Evolutionary conservation across 345 rosid genomes (phyloP).

Genomic region (Anastatica hierochuntica): DNA sequence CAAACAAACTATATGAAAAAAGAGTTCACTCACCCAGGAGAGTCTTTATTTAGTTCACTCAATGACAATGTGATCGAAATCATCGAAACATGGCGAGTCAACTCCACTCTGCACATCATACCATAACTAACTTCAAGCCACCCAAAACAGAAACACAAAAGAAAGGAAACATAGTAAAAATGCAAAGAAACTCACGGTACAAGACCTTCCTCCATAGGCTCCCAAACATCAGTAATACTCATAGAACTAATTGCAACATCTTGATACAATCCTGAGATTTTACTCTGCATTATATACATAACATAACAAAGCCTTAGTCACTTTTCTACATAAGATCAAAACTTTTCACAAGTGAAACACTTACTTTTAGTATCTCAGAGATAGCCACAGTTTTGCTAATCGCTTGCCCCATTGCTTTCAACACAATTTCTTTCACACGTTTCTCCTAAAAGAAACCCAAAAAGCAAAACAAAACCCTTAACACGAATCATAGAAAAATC

Average conservation of each 20-base stretch:
- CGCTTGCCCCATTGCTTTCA: constrained; percentile 96
- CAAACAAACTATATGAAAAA: neutral
- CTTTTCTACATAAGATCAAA: neutral
- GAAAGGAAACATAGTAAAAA: neutral
- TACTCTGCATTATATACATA: constrained; percentile 51
- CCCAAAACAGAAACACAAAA: neutral
- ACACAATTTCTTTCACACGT: constrained; percentile 51
- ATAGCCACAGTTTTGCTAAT: constrained; percentile 82
- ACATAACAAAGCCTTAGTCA: constrained; percentile 4
- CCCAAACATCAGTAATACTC: constrained; percentile 92
- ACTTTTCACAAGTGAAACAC: neutral
- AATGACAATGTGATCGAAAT: constrained; percentile 78
- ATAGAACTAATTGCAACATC: constrained; percentile 77
- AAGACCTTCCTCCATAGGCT: constrained; percentile 96
- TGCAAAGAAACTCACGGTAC: constrained; percentile 47
- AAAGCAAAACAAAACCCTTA: neutral
- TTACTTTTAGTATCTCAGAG: constrained; percentile 73
- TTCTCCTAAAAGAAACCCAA: constrained; percentile 39
- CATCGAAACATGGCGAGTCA: constrained; percentile 91
- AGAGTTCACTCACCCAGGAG: constrained; percentile 63
- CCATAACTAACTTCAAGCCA: neutral
- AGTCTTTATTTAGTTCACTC: constrained; percentile 50
- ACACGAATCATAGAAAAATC: too few species aligned
- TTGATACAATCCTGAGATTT: constrained; percentile 73
- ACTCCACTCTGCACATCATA: constrained; percentile 79